A percentile compares a stretch with the other conserved stretches of the same genome.
Evolutionary conservation across 2,329 filamentous ascomycete genomes (phyloP).

Genomic region (Xylariales sp.): DNA sequence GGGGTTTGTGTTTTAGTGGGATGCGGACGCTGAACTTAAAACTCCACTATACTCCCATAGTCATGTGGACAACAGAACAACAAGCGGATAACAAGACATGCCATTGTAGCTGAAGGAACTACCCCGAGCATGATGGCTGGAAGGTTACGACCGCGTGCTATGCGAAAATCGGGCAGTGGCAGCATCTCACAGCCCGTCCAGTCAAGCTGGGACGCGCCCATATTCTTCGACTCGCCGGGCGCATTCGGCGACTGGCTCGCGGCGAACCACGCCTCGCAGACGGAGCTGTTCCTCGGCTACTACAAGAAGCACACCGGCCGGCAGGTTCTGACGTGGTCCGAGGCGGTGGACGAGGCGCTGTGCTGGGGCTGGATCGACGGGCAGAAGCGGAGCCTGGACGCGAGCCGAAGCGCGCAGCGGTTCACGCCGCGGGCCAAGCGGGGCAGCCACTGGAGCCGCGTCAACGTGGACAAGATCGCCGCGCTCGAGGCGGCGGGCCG

Average conservation of each 20-base stretch:
- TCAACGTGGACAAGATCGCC: slow-evolving; percentile 50
- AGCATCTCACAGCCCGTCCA: too few relatives aligned
- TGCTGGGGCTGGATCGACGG: slow-evolving; percentile 62
- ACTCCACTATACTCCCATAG: too few relatives aligned
- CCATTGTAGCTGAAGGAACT: too few relatives aligned
- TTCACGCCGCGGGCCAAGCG: slow-evolving; percentile 51
- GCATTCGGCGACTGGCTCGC: slow-evolving; percentile 9
- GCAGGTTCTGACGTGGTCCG: slow-evolving; percentile 11
- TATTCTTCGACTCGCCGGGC: slow-evolving; percentile 8
- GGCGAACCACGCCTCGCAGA: slow-evolving; percentile 4
- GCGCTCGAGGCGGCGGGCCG: slow-evolving; percentile 35
- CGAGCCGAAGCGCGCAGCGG: slow-evolving; percentile 43
- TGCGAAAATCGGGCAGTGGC: too few relatives aligned
- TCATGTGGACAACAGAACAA: too few relatives aligned
- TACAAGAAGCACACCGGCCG: slow-evolving; percentile 9
- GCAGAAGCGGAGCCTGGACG: slow-evolving; percentile 40
- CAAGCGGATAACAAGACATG: too few relatives aligned
- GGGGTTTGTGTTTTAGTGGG: too few relatives aligned
- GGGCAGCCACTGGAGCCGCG: slow-evolving; percentile 54
- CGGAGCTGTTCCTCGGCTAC: slow-evolving; percentile 8
- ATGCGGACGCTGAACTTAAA: too few relatives aligned
- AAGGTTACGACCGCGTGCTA: too few relatives aligned
- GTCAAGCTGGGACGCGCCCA: slow-evolving; percentile 4
- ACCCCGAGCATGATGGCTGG: too few relatives aligned
- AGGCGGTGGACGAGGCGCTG: slow-evolving; percentile 50